Conservation (phyloP, 1,284 basidiomycete genomes). For the Puccinia coronata region DNA sequence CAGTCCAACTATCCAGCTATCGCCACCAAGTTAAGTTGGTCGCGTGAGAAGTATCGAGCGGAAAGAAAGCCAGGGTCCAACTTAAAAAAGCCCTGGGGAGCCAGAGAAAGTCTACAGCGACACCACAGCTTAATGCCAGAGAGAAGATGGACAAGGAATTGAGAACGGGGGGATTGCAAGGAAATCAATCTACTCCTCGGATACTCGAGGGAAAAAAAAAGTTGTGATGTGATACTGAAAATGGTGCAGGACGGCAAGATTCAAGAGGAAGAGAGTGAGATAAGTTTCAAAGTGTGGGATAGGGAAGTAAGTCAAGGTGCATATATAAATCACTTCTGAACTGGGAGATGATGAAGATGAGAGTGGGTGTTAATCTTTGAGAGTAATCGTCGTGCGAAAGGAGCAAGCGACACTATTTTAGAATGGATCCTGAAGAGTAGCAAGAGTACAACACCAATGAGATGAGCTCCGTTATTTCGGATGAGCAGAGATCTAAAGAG, state of each 20-base stretch:
- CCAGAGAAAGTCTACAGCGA: not conserved
- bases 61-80: slow-evolving; percentile 2
- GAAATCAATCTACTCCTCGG: not conserved
- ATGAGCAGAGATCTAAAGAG: not conserved
- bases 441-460: no score
- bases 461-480: not conserved
- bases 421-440: no score
- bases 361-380: not conserved
- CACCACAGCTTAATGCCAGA: not conserved
- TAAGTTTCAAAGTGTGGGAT: slow-evolving; percentile 32
- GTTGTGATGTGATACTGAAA: not conserved
- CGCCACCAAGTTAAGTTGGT: slow-evolving; percentile 10
- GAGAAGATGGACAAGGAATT: slow-evolving; percentile 14
- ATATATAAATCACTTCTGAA: slow-evolving; percentile 12
- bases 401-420: not conserved
- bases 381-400: slow-evolving; percentile 19
- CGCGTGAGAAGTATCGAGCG: slow-evolving; percentile 40
- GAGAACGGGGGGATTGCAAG: not conserved
- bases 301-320: slow-evolving; percentile 18
- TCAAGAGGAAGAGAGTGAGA: slow-evolving; percentile 13
- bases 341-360: slow-evolving; percentile 14
- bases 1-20: slow-evolving; percentile 1
- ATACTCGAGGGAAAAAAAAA: not conserved
- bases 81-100: slow-evolving; percentile 8
- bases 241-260: not conserved